phyloP scores from a whole-genome alignment of 352 stramenopile species.

The Phytophthora syringae region DNA sequence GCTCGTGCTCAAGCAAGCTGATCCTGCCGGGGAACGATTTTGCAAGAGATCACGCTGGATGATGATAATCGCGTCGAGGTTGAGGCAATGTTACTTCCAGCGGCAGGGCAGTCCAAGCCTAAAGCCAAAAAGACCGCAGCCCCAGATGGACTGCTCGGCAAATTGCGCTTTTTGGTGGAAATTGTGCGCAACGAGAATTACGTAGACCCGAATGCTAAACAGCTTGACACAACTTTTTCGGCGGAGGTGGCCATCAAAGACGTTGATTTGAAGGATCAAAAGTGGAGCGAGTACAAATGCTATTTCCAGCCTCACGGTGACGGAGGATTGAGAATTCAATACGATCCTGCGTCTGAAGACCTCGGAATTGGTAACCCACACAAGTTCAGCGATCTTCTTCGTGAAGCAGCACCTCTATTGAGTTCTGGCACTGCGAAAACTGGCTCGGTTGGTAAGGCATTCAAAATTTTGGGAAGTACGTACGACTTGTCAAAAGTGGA shows the following conservation, averaged over 20 bases:
- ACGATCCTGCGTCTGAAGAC: slow-evolving; percentile 55
- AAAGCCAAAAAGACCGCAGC: slow-evolving; percentile 48
- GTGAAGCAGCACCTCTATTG: slow-evolving; percentile 1
- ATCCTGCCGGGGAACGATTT: slow-evolving; percentile 38
- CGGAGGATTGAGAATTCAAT: slow-evolving; percentile 49
- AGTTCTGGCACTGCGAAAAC: background rate
- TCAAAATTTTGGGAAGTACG: slow-evolving; percentile 54
- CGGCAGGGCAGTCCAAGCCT: slow-evolving; percentile 42
- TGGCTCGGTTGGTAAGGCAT: background rate
- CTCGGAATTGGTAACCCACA: slow-evolving; percentile 39
- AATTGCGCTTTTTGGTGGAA: slow-evolving; percentile 58
- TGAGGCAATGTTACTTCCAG: slow-evolving; percentile 57
- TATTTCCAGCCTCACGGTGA: slow-evolving; percentile 60
- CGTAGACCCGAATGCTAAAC: slow-evolving; percentile 36
- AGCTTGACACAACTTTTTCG: slow-evolving; percentile 53
- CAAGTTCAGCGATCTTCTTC: slow-evolving; percentile 49
- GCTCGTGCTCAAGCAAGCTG: slow-evolving; percentile 52
- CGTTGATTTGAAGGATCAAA: slow-evolving; percentile 10
- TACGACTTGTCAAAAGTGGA: slow-evolving; percentile 65
- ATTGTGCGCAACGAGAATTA: slow-evolving; percentile 71
- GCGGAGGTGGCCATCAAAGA: slow-evolving; percentile 52
- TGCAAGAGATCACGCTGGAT: slow-evolving; percentile 47
- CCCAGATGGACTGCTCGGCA: slow-evolving; percentile 57
- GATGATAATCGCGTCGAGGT: slow-evolving; percentile 46
- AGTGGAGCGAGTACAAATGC: slow-evolving; percentile 52